A percentile compares a stretch with the other conserved stretches of the same genome.
phyloP scores from a whole-genome alignment of 106 monocot species.

The Alisma plantagoaquatica region DNA sequence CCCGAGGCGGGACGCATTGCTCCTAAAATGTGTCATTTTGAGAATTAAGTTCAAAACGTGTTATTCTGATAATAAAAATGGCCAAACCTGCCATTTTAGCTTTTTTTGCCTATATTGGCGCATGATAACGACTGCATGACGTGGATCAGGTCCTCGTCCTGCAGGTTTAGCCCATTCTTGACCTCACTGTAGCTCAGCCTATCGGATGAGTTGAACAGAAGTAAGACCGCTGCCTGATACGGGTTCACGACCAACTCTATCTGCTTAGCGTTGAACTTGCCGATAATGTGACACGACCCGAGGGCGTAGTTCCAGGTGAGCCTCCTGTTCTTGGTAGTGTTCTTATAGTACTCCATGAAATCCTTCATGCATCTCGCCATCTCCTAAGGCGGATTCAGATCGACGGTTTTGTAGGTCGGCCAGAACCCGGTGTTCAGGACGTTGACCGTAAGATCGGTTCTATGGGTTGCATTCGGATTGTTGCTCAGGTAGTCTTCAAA shows the following conservation, averaged over 20 bases:
- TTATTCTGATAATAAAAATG: too few relatives aligned
- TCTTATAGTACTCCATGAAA: conserved; percentile 84
- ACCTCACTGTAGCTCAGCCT: conserved; percentile 80
- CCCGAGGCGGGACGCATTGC: too few relatives aligned
- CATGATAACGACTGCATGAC: conserved; percentile 91
- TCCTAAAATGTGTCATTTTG: too few relatives aligned
- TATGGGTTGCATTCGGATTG: conserved; percentile 53
- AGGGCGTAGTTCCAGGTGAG: conserved; percentile 73
- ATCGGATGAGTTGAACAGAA: conserved; percentile 72
- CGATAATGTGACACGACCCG: conserved; percentile 76
- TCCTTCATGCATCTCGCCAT: conserved; percentile 51
- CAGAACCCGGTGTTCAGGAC: conserved; percentile 96
- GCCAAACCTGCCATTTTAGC: too few relatives aligned
- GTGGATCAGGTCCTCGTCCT: conserved; percentile 66
- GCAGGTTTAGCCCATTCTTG: conserved; percentile 48
- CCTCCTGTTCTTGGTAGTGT: conserved; percentile 84
- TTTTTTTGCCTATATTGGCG: too few relatives aligned
- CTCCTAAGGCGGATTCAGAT: conserved; percentile 86
- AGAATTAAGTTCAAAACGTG: too few relatives aligned
- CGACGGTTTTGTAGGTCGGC: conserved; percentile 90
- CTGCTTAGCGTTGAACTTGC: conserved; percentile 77
- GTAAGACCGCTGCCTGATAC: conserved; percentile 50
- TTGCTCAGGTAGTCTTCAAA: conserved; percentile 80
- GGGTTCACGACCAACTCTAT: conserved; percentile 82
- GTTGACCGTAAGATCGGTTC: conserved; percentile 84